Evolutionary conservation across 208 protist species (phyloP).

Genomic region (Acanthamoeba lenticulata): DNA sequence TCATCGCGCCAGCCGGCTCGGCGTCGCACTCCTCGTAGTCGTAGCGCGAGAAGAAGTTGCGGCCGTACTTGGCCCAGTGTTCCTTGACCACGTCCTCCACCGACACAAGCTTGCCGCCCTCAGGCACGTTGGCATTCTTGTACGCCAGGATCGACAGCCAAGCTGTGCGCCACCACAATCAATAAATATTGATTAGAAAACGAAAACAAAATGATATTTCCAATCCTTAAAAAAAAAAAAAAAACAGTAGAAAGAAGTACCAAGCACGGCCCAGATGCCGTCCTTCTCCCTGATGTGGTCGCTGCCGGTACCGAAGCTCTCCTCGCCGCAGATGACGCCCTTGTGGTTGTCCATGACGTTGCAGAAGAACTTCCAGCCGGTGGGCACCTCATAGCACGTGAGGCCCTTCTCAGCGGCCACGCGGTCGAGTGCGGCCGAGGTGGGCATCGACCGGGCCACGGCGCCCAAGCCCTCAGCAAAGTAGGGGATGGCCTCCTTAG

Average conservation of each 20-base stretch:
- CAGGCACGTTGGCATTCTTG: constrained; percentile 41
- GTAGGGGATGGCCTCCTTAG: constrained; percentile 92
- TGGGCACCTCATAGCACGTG: constrained; percentile 93
- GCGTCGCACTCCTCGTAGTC: constrained; percentile 84
- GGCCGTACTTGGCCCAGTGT: constrained; percentile 96
- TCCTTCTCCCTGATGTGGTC: constrained; percentile 99
- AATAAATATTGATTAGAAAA: neutral
- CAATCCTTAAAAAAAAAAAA: neutral
- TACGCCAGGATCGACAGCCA: constrained; percentile 96
- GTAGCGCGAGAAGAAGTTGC: constrained; percentile 95
- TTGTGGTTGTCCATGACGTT: constrained; percentile 97
- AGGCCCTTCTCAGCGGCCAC: constrained; percentile 78
- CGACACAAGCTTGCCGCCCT: constrained; percentile 83
- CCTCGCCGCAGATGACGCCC: constrained; percentile 96
- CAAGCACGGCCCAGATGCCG: constrained; percentile 97
- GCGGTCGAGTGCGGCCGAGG: constrained; percentile 92
- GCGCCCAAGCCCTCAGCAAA: constrained; percentile 91
- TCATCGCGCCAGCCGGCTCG: constrained; percentile 90
- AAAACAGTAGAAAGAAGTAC: neutral
- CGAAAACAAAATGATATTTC: neutral
- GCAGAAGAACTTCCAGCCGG: constrained; percentile 99
- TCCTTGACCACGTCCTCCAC: constrained; percentile 92
- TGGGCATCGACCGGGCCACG: constrained; percentile 97
- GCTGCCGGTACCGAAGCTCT: constrained; percentile 98
- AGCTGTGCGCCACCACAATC: constrained; percentile 72